Evolutionary conservation across 805 yeast genomes (phyloP).

Genomic region (Candida ipomoeae): DNA sequence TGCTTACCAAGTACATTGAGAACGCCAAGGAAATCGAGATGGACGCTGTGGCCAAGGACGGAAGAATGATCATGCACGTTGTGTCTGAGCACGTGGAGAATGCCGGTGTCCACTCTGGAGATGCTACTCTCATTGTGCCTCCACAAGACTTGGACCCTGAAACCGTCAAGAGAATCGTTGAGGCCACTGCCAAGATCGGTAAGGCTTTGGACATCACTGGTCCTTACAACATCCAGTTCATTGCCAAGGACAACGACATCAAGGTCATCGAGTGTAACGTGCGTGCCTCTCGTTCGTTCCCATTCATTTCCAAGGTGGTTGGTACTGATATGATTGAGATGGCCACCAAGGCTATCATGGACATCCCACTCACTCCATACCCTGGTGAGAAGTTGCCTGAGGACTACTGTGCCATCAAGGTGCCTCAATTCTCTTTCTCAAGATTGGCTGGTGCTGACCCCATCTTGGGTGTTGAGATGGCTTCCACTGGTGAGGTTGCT

Average conservation of each 20-base stretch:
- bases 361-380: conserved; percentile 80
- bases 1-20: conserved; percentile 93
- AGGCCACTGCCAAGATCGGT: conserved; percentile 94
- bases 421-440: conserved; percentile 96
- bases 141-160: conserved; percentile 93
- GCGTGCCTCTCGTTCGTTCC: conserved; percentile 99
- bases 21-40: conserved; percentile 97
- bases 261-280: conserved; percentile 98
- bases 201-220: conserved; percentile 93
- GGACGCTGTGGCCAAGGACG: conserved; percentile 97
- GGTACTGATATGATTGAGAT: conserved; percentile 95
- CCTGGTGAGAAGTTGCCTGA: conserved; percentile 87
- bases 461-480: conserved; percentile 97
- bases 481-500: conserved; percentile 98
- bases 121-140: conserved; percentile 94
- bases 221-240: conserved; percentile 95
- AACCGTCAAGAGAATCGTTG: conserved; percentile 86
- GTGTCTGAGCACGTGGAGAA: conserved; percentile 98
- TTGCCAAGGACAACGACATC: conserved; percentile 91
- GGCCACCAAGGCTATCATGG: conserved; percentile 95
- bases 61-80: conserved; percentile 93
- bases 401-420: conserved; percentile 93
- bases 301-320: conserved; percentile 95
- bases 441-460: conserved; percentile 98
- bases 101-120: conserved; percentile 99